phyloP scores from a whole-genome alignment of 2,329 filamentous ascomycete species.

The Achaetomium macrosporum region DNA sequence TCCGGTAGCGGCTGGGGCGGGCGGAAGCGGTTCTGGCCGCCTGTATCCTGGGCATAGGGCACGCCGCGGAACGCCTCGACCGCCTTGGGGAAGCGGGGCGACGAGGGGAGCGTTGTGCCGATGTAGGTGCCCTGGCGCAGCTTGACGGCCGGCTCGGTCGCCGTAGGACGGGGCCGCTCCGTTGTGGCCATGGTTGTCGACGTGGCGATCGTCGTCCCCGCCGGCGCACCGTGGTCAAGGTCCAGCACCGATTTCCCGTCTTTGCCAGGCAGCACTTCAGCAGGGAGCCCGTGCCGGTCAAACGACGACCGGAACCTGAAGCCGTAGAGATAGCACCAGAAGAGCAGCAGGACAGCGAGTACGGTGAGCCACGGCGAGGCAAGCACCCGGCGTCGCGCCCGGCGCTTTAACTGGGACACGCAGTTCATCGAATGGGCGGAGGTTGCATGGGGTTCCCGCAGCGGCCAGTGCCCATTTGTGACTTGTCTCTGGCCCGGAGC shows the following conservation, averaged over 20 bases:
- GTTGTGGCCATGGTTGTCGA: not conserved
- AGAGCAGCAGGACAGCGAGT: conserved; percentile 5
- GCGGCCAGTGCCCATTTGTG: not conserved
- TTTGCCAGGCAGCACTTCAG: not conserved
- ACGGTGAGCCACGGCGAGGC: conserved; percentile 4
- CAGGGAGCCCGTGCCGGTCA: not conserved
- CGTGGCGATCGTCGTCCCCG: not conserved
- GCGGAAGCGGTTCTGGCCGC: conserved; percentile 41
- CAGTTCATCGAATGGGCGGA: not conserved
- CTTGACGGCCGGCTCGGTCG: conserved; percentile 22
- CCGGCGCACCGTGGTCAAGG: not conserved
- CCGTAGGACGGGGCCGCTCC: not conserved
- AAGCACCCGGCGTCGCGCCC: conserved; percentile 1
- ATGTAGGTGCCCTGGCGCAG: conserved; percentile 38
- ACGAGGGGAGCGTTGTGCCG: conserved; percentile 30
- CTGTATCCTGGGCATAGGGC: conserved; percentile 41
- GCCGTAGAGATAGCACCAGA: conserved; percentile 13
- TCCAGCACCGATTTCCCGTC: not conserved
- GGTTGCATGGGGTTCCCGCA: not conserved
- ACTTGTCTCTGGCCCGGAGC: not conserved
- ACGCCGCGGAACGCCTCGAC: conserved; percentile 46
- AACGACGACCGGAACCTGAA: not conserved
- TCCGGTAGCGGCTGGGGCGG: conserved; percentile 32
- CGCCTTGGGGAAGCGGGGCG: conserved; percentile 29
- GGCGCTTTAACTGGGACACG: not conserved